Evolutionary conservation across 768 basidiomycete species (phyloP), one percentile per base, ranked within the genome.

Genomic region (Piloderma croceum): DNA sequence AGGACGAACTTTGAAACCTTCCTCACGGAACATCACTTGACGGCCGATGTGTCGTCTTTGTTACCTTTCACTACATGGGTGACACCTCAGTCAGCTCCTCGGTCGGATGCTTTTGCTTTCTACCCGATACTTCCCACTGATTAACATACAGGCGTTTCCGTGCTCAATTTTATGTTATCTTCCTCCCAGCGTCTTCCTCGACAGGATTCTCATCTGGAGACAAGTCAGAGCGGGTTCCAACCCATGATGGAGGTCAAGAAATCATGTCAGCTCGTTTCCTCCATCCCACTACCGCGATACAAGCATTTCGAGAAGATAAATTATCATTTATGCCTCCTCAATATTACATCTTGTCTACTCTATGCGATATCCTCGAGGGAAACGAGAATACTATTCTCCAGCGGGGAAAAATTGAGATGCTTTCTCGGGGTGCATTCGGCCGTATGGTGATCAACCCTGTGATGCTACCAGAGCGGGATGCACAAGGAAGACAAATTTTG

Each of bases 11-110:
- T 84, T 54, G 57, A 64, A 10, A 54, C 67, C 6, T 85, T 85
- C 52, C 67, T 85, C 13, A 48, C 57, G 7, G 53, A 65, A 15
- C 57, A 77, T 43, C 34, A 57, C 7, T 61, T 85, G 40, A 58
- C 53, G 24, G 57, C 73, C 3, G 74, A 78, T 48, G 46, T 62
- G 7, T 53, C 62, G 11, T 61, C 70, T 1, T 60, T 87, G 15
- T 52, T 81, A n/a, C 81, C 81, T 1, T 83, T 87, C 56, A 85
- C 82, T 2, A 68, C 78, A 49, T 87, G 84, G 84, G 70, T 83
- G 37, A 85, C 84, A 2, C 84, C 84, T n/a, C 53, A 58, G 7
- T 69, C 63, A 21, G 49, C 60, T 20, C 71, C 77, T 24, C 68
- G 73, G 83, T 79, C 49, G 50, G 65, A 39, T 7, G 18, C 18